Evolutionary conservation across 495 filamentous ascomycete genomes (phyloP), one percentile per base, ranked within the genome.

Genomic region (Collariella sp.): DNA sequence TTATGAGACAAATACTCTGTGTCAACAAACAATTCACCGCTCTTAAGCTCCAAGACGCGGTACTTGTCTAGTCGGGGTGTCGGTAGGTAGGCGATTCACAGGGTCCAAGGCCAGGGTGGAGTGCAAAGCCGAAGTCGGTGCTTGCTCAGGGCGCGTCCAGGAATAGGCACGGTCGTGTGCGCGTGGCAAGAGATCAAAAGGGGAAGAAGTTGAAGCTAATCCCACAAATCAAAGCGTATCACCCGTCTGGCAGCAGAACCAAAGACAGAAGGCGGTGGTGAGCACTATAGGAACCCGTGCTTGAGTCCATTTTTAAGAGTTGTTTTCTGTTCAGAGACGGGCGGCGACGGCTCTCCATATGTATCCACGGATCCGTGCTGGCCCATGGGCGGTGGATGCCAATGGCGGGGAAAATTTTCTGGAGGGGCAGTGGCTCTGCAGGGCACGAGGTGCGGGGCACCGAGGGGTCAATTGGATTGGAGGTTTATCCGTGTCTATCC

Each of bases 351-450:
- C 18, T 16, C 35, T 46, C 42, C 33, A 39, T 53, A 22, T 53
- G n/a, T n/a, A n/a, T n/a, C n/a, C n/a, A n/a, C n/a, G n/a, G n/a
- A 40, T 13, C 5, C 16, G 5, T 44, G 23, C 41, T 12, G 19
- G n/a, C n/a, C n/a, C n/a, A n/a, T n/a, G n/a, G n/a, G n/a, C n/a
- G n/a, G 10, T 24, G 11, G 38, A 18, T 40, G 26, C 26, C 40
- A 39, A 40, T 55, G 52, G 52, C 45, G 52, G 52, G 52, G 52
- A 55, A 55, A 55, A 48, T 48, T 55, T 48, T 55, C 19, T 53
- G 52, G 44, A 47, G 52, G 52, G 45, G 51, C 43, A 39, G 3
- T 11, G 10, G 19, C 19, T 36, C 22, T 29, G 49, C 39, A 38
- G 49, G 49, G 48, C 48, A 51, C n/a, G 22, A 18, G 29, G 7